These are phyloP conservation scores for Fusarium acutatum DNA, from an alignment of 2,329 filamentous ascomycete genomes.

Conservation along the genomic window DNA sequence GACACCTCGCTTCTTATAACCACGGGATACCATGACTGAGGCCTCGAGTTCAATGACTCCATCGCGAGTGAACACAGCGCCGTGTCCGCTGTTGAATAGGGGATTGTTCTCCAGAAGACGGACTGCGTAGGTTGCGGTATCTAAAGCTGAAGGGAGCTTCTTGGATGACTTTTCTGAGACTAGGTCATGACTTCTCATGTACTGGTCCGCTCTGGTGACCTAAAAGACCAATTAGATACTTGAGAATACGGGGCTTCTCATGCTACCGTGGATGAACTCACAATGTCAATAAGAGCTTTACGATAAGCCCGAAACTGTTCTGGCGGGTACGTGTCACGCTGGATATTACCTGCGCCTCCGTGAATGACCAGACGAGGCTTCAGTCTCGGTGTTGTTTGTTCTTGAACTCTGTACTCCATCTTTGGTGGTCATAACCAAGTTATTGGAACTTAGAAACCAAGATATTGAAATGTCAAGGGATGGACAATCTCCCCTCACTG, in stretches of 20 bases:
- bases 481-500: conserved; percentile 3
- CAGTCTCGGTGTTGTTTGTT: conserved; percentile 33
- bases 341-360: conserved; percentile 77
- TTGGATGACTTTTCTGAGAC: conserved; percentile 10
- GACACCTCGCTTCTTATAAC: conserved; percentile 77
- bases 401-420: conserved; percentile 54
- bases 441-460: neutral
- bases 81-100: conserved; percentile 85
- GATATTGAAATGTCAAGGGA: neutral
- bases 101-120: conserved; percentile 78
- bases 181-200: conserved; percentile 50
- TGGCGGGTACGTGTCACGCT: conserved; percentile 65
- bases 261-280: conserved; percentile 45
- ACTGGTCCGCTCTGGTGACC: conserved; percentile 56
- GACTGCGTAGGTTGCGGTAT: conserved; percentile 79
- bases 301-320: conserved; percentile 68
- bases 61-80: conserved; percentile 85
- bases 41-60: conserved; percentile 89
- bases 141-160: conserved; percentile 67
- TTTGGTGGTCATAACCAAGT: neutral
- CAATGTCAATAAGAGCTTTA: conserved; percentile 67
- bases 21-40: conserved; percentile 82
- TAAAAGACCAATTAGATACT: neutral
- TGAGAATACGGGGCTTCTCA: neutral
- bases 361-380: conserved; percentile 73